These are phyloP conservation scores for Exsudoporus frostii DNA, from an alignment of 768 basidiomycete species.

Conservation along the genomic window DNA sequence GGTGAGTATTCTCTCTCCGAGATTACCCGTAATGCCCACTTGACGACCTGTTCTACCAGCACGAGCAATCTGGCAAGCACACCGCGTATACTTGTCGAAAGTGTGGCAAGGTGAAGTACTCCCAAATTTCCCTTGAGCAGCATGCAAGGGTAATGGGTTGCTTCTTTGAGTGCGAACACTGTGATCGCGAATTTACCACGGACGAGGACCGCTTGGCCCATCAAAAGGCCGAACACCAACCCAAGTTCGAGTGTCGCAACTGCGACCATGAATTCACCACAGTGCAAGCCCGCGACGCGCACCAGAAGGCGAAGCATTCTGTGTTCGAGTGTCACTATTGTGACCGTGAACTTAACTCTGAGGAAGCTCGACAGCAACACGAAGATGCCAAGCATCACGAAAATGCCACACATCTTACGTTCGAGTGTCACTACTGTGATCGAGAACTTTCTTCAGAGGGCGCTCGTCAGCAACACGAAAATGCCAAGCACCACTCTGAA, in stretches of 20 bases:
- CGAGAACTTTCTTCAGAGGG: not conserved
- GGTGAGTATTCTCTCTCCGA: constrained; percentile 12
- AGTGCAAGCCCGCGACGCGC: not conserved
- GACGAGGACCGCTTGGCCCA: no score
- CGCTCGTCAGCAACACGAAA: constrained; percentile 10
- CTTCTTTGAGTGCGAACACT: constrained; percentile 11
- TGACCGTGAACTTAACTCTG: not conserved
- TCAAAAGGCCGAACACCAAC: no score
- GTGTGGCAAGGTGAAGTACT: constrained; percentile 4
- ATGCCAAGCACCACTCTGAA: constrained; percentile 1
- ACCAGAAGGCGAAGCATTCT: not conserved
- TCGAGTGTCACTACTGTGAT: constrained; percentile 14
- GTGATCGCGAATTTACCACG: constrained; percentile 2
- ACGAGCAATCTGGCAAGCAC: constrained; percentile 13
- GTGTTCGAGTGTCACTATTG: not conserved
- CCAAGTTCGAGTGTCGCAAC: constrained; percentile 12
- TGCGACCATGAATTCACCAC: constrained; percentile 8
- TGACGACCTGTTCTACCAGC: constrained; percentile 5
- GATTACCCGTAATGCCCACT: not conserved
- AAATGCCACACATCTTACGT: not conserved
- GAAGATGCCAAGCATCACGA: not conserved
- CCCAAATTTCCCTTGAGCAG: constrained; percentile 12
- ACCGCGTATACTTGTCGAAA: not conserved
- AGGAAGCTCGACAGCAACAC: not conserved
- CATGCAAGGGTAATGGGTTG: no score